These are phyloP conservation scores for thale cress (Arabidopsis thaliana) DNA, from an alignment of 345 rosid genomes.

Conservation along the genomic window TAIR10.1 NC_003074.8:6291501-6292000, in stretches of 20 bases:
- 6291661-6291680: neutral
- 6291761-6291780: neutral
- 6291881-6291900: slow-evolving; percentile 11
- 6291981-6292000: no score
- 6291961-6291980: no score
- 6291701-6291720: slow-evolving; percentile 4
- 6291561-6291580: neutral
- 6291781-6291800: neutral
- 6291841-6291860: neutral
- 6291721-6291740: neutral
- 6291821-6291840: no score
- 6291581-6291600: neutral
- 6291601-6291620: no score
- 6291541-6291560: neutral
- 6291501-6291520: no score
- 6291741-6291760: rapidly evolving
- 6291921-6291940: slow-evolving; percentile 11
- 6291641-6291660: neutral
- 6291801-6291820: no score
- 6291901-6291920: neutral
- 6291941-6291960: neutral
- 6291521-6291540: neutral
- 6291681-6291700: neutral
- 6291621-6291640: neutral
- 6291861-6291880: slow-evolving; percentile 5